These are phyloP conservation scores for Fusarium drepaniforme DNA, from an alignment of 2,329 filamentous ascomycete species.

Conservation along the genomic window DNA sequence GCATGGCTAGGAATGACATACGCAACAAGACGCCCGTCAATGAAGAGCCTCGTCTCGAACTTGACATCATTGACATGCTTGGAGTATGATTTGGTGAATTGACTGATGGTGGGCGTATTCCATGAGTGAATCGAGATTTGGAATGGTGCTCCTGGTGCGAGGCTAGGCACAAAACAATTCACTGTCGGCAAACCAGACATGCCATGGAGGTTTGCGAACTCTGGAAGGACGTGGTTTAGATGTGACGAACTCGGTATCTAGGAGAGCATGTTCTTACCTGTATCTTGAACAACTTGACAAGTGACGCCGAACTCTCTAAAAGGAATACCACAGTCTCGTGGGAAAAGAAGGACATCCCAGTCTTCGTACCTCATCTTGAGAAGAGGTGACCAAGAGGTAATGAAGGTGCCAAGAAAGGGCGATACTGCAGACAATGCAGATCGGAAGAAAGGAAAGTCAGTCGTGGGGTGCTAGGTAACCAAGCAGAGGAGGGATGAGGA, in stretches of 20 bases:
- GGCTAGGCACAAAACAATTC: constrained; percentile 78
- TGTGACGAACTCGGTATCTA: no score
- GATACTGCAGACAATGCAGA: constrained; percentile 5
- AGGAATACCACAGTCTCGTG: constrained; percentile 73
- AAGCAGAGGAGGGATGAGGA: not conserved
- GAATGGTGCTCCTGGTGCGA: constrained; percentile 70
- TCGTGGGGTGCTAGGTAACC: constrained; percentile 2
- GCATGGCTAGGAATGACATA: constrained; percentile 47
- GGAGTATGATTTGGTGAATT: constrained; percentile 67
- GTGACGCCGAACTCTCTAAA: constrained; percentile 86
- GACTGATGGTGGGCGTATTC: constrained; percentile 71
- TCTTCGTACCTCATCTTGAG: constrained; percentile 81
- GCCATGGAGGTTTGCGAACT: constrained; percentile 64
- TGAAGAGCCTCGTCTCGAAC: constrained; percentile 75
- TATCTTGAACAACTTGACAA: constrained; percentile 75
- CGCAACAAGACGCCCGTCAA: constrained; percentile 76
- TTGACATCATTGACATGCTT: constrained; percentile 67
- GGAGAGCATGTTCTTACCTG: constrained; percentile 49
- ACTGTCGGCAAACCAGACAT: constrained; percentile 71
- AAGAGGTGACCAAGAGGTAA: constrained; percentile 39
- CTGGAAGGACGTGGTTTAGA: constrained; percentile 48
- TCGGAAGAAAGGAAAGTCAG: not conserved
- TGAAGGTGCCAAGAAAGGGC: constrained; percentile 11
- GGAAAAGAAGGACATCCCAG: constrained; percentile 89
- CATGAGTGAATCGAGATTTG: constrained; percentile 82